These are phyloP conservation scores for Leccinum fibrillosum DNA, from an alignment of 768 basidiomycete genomes.

Conservation along the genomic window DNA sequence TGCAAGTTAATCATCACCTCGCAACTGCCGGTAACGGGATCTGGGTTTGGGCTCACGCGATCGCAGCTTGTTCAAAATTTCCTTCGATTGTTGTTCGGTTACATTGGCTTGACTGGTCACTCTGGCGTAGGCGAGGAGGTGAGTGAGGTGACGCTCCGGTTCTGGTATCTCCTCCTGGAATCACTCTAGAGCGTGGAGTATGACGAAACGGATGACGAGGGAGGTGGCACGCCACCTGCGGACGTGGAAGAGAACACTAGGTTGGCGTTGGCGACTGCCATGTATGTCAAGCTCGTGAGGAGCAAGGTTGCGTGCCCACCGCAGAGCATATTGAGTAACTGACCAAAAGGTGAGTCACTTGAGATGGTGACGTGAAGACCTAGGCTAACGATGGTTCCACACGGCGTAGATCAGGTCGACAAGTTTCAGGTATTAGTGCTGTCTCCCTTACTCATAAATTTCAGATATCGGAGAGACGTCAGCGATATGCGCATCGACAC, in stretches of 20 bases:
- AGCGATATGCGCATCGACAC: constrained; percentile 88
- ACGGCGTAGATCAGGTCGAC: constrained; percentile 64
- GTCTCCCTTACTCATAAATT: constrained; percentile 4
- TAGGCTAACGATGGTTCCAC: constrained; percentile 6
- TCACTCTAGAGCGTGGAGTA: no score
- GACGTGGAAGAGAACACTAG: constrained; percentile 35
- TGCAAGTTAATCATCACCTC: constrained; percentile 79
- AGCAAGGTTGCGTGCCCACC: constrained; percentile 69
- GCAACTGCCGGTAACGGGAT: constrained; percentile 33
- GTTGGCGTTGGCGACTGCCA: constrained; percentile 60
- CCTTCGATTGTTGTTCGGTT: constrained; percentile 65
- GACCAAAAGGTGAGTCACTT: constrained; percentile 62
- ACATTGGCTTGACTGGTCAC: constrained; percentile 71
- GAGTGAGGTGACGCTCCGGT: constrained; percentile 81
- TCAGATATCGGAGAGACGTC: constrained; percentile 78
- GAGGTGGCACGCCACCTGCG: constrained; percentile 15
- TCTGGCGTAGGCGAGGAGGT: constrained; percentile 84
- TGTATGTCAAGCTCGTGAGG: constrained; percentile 78
- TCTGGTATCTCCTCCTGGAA: constrained; percentile 73
- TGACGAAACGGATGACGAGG: constrained; percentile 14
- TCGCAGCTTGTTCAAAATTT: constrained; percentile 64
- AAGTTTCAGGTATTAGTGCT: constrained; percentile 70
- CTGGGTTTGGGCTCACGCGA: constrained; percentile 32
- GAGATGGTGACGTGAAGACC: neutral
- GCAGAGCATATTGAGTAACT: constrained; percentile 41